Percentiles rank a stretch among this genome's conserved stretches.
phyloP scores from a whole-genome alignment of 768 basidiomycete genomes.

The Leccinum incarnatum region DNA sequence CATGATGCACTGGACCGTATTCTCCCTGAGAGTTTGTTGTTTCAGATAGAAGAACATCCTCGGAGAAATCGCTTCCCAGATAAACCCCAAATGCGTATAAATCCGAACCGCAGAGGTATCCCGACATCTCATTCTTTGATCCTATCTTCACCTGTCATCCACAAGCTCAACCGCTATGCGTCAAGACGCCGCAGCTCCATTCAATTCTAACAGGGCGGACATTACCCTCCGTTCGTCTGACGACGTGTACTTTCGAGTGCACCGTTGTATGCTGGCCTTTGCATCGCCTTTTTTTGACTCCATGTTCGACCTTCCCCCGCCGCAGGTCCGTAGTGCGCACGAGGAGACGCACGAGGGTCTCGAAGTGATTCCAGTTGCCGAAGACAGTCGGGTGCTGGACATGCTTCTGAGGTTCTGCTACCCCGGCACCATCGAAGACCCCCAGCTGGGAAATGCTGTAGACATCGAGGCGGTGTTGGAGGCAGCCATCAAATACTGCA shows the following conservation, averaged over 20 bases:
- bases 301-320: conserved; percentile 33
- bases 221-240: conserved; percentile 54
- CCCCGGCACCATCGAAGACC: conserved; percentile 29
- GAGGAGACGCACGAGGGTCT: conserved; percentile 17
- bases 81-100: conserved; percentile 11
- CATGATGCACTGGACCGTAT: neutral
- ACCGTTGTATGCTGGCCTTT: conserved; percentile 26
- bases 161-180: conserved; percentile 13
- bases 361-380: conserved; percentile 30
- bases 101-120: neutral
- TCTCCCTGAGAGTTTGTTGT: conserved; percentile 8
- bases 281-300: conserved; percentile 31
- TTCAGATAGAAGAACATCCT: neutral
- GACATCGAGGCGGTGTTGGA: conserved; percentile 26
- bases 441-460: conserved; percentile 10
- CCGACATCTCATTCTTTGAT: neutral
- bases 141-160: neutral
- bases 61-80: neutral
- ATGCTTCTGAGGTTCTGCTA: conserved; percentile 36
- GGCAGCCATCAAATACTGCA: conserved; percentile 31
- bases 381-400: conserved; percentile 27
- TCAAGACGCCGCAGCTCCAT: conserved; percentile 35
- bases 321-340: conserved; percentile 2
- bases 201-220: conserved; percentile 47
- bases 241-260: conserved; percentile 22